Evolutionary conservation across 2,329 filamentous ascomycete species (phyloP).

Genomic region (Aspergillus novoparasiticus): DNA sequence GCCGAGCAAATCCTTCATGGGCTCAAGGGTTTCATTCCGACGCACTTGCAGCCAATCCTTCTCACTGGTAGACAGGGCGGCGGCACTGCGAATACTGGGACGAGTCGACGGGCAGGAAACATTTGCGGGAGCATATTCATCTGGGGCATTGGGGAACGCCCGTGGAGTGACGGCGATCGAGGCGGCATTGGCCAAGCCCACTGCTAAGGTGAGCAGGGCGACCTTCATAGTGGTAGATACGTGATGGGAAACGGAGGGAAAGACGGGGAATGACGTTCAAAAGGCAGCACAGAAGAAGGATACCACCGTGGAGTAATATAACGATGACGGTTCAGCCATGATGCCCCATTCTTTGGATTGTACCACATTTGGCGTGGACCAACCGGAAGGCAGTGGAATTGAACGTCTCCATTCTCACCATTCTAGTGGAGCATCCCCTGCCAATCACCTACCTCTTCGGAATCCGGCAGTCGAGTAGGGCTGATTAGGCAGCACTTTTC

Average conservation of each 20-base stretch:
- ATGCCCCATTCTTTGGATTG: not conserved
- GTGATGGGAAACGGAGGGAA: not conserved
- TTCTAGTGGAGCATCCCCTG: slow-evolving; percentile 5
- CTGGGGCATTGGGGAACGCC: slow-evolving; percentile 58
- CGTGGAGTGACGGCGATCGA: slow-evolving; percentile 27
- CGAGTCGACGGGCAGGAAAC: slow-evolving; percentile 70
- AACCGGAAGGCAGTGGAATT: slow-evolving; percentile 11
- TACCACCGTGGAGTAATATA: not conserved
- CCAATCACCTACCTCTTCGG: slow-evolving; percentile 9
- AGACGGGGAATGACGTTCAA: not conserved
- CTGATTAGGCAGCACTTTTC: slow-evolving; percentile 13
- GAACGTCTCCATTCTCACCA: not conserved
- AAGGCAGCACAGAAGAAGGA: not conserved
- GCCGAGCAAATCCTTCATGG: slow-evolving; percentile 73
- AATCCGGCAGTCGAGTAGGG: slow-evolving; percentile 11
- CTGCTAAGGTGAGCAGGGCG: slow-evolving; percentile 8
- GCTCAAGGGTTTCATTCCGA: slow-evolving; percentile 70
- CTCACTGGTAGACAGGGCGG: slow-evolving; percentile 68
- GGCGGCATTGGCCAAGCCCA: slow-evolving; percentile 13
- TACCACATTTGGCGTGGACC: slow-evolving; percentile 7
- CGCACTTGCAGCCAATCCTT: slow-evolving; percentile 71
- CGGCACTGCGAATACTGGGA: slow-evolving; percentile 69
- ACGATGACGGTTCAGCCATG: not conserved
- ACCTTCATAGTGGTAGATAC: slow-evolving; percentile 16
- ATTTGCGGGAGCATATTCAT: slow-evolving; percentile 70